These are phyloP conservation scores for Eutrema yunnanense DNA, from an alignment of 345 rosid species.

Conservation along the genomic window DNA sequence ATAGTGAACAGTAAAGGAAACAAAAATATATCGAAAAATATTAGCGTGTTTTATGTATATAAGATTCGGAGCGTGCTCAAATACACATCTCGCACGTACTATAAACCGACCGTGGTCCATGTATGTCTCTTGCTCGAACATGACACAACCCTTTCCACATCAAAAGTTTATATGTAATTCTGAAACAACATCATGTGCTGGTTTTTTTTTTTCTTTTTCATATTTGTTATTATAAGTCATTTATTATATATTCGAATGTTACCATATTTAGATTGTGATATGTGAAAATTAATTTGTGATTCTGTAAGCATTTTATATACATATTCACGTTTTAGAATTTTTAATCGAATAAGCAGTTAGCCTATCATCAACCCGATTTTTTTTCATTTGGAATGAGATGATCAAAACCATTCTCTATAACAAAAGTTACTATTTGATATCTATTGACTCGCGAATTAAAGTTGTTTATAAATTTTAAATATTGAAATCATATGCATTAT, in stretches of 20 bases:
- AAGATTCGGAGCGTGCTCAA: neutral
- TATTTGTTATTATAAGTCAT: neutral
- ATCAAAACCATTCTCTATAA: neutral
- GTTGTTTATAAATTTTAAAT: neutral
- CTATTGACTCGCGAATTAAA: neutral
- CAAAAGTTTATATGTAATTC: constrained; percentile 6
- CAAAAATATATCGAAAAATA: neutral
- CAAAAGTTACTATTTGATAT: neutral
- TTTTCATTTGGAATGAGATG: neutral
- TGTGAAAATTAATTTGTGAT: neutral
- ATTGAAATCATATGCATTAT: neutral
- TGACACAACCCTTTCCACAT: constrained; percentile 11
- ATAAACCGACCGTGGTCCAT: constrained; percentile 19
- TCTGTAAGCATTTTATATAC: neutral
- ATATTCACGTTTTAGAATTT: neutral
- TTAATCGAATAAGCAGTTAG: neutral
- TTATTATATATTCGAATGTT: neutral
- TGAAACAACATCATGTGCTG: neutral
- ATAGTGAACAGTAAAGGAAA: neutral
- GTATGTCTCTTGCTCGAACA: constrained; percentile 5
- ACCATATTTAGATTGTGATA: neutral
- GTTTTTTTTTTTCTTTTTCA: neutral
- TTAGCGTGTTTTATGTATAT: neutral
- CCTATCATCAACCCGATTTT: neutral
- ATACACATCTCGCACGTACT: constrained; percentile 1